These are phyloP conservation scores for Cairneyella variabilis DNA, from an alignment of 495 filamentous ascomycete species.

Conservation along the genomic window DNA sequence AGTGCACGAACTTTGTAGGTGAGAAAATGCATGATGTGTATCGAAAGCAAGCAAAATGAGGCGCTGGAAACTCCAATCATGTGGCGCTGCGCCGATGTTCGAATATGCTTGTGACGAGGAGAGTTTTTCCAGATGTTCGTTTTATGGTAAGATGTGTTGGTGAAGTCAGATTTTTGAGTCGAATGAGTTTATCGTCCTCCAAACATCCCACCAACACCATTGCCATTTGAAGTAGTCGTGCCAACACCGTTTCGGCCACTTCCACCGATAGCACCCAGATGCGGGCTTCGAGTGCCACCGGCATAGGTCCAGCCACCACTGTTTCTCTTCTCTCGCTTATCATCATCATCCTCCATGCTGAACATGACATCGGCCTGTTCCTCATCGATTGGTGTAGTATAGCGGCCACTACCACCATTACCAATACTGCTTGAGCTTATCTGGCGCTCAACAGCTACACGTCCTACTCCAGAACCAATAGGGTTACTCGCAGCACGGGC, in stretches of 20 bases:
- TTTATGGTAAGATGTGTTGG: too few species aligned
- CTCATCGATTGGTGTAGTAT: conserved; percentile 69
- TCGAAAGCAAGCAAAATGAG: too few species aligned
- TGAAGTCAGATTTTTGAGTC: too few species aligned
- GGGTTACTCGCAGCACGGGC: conserved; percentile 20
- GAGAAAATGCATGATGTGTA: too few species aligned
- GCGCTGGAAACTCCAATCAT: too few species aligned
- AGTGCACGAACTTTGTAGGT: too few species aligned
- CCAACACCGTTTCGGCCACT: conserved; percentile 10
- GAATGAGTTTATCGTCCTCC: conserved; percentile 3
- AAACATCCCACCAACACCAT: conserved; percentile 20
- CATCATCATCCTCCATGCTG: conserved; percentile 59
- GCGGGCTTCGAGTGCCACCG: conserved; percentile 12
- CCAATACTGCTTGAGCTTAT: conserved; percentile 48
- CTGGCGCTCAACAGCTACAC: conserved; percentile 38
- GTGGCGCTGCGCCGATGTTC: too few species aligned
- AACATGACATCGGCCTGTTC: conserved; percentile 76
- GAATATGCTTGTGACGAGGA: too few species aligned
- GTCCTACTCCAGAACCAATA: conserved; percentile 13
- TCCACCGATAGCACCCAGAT: conserved; percentile 16
- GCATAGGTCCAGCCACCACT: conserved; percentile 28
- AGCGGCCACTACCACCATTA: conserved; percentile 37
- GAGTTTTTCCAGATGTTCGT: too few species aligned
- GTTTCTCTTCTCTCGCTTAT: conserved; percentile 27
- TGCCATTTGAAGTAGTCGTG: conserved; percentile 13